phyloP scores from a whole-genome alignment of 2,329 filamentous ascomycete species.

The Dothidotthia symphoricarpi region DNA sequence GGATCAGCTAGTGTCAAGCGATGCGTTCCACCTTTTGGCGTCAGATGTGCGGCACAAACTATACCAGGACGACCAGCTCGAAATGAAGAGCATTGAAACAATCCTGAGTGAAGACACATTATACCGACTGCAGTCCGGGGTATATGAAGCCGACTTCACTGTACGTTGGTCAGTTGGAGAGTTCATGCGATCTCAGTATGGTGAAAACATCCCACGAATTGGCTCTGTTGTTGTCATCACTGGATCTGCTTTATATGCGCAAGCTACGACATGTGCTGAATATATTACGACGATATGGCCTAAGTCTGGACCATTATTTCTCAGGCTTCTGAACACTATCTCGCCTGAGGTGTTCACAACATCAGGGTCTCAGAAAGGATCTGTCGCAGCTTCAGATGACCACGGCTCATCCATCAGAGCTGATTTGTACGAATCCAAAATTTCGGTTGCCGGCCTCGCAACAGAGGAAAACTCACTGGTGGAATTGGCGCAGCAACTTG shows the following conservation, averaged over 20 bases:
- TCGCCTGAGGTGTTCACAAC: too few relatives aligned
- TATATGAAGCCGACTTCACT: constrained; percentile 2
- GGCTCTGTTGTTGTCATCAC: constrained; percentile 9
- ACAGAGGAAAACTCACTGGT: too few relatives aligned
- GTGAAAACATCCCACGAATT: constrained; percentile 6
- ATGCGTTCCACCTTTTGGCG: constrained; percentile 4
- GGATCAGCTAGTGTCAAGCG: constrained; percentile 5
- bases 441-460: too few relatives aligned
- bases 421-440: too few relatives aligned
- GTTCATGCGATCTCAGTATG: constrained; percentile 11
- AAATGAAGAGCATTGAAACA: constrained; percentile 3
- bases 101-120: constrained; percentile 1
- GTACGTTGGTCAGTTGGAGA: too few relatives aligned
- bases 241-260: constrained; percentile 12
- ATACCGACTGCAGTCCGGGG: neutral
- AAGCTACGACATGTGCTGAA: constrained; percentile 16
- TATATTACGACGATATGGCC: constrained; percentile 14
- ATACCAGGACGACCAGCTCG: constrained; percentile 1
- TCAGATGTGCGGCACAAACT: constrained; percentile 3
- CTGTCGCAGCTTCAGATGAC: too few relatives aligned
- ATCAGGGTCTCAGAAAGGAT: too few relatives aligned
- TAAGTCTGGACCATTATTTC: constrained; percentile 4
- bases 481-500: constrained; percentile 12
- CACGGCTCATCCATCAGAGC: too few relatives aligned
- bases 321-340: constrained; percentile 2